Conservation (phyloP, 2,329 filamentous ascomycete genomes). For the Fusarium longipes region DNA sequence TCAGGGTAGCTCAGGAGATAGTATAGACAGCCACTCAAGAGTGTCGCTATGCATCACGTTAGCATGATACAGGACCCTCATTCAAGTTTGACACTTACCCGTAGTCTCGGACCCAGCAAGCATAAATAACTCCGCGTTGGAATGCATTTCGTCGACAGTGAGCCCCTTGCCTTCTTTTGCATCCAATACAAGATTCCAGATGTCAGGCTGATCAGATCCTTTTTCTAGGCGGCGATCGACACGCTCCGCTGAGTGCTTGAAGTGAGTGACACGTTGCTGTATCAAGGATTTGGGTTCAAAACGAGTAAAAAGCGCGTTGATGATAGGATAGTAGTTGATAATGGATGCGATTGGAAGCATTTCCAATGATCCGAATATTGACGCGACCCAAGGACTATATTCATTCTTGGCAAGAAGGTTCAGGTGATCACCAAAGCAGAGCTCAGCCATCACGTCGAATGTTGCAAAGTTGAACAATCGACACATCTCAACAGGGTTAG, state of each 20-base stretch:
- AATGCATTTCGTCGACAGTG: slow-evolving; percentile 22
- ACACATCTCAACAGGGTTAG: slow-evolving; percentile 11
- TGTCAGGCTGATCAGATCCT: slow-evolving; percentile 22
- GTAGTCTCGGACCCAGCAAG: slow-evolving; percentile 28
- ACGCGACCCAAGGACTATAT: slow-evolving; percentile 45
- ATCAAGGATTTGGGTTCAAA: slow-evolving; percentile 19
- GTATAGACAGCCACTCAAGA: slow-evolving; percentile 4
- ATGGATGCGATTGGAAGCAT: slow-evolving; percentile 2
- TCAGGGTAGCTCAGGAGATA: background rate
- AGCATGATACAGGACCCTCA: background rate
- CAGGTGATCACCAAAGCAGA: slow-evolving; percentile 46
- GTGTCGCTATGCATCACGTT: background rate
- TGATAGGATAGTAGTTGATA: slow-evolving; percentile 15
- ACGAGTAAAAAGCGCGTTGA: background rate
- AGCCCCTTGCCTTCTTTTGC: slow-evolving; percentile 24
- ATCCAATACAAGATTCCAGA: slow-evolving; percentile 17
- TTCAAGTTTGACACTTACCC: background rate
- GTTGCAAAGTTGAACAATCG: slow-evolving; percentile 36
- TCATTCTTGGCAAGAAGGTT: slow-evolving; percentile 38
- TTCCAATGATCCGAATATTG: slow-evolving; percentile 35
- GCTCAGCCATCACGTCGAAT: slow-evolving; percentile 46
- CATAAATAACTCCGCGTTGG: slow-evolving; percentile 22
- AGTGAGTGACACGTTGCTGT: slow-evolving; percentile 10
- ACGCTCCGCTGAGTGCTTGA: slow-evolving; percentile 12
- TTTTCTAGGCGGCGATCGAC: slow-evolving; percentile 4